A percentile compares a stretch with the other conserved stretches of the same genome.
These are phyloP conservation scores for Lactarius quietus DNA, from an alignment of 768 basidiomycete species.

Conservation along the genomic window DNA sequence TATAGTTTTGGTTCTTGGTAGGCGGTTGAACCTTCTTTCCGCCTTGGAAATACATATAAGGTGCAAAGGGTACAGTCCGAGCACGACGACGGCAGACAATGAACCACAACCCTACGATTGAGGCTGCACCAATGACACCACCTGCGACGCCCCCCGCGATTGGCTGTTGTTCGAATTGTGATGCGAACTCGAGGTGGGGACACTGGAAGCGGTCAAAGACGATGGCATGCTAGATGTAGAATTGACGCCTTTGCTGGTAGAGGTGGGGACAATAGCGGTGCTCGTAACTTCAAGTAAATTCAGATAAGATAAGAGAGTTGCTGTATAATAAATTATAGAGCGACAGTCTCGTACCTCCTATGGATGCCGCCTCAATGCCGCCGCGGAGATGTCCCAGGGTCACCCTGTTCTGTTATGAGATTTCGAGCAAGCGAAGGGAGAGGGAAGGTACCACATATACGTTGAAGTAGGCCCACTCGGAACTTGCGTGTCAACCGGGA, in stretches of 20 bases:
- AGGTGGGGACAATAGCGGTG: not conserved
- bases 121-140: conserved; percentile 45
- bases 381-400: no score
- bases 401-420: not conserved
- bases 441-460: conserved; percentile 33
- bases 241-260: no score
- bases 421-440: not conserved
- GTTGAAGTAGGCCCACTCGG: conserved; percentile 48
- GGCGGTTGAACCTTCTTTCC: conserved; percentile 1
- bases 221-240: no score
- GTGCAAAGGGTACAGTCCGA: conserved; percentile 25
- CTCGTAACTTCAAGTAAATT: conserved; percentile 10
- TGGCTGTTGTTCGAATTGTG: not conserved
- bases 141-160: conserved; percentile 61
- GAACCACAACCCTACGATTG: conserved; percentile 44
- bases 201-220: no score
- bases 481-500: conserved; percentile 42
- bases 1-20: conserved; percentile 15
- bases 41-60: conserved; percentile 2
- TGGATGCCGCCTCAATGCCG: not conserved
- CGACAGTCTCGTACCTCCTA: not conserved
- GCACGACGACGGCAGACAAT: conserved; percentile 32
- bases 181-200: no score
- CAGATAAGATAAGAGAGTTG: not conserved
- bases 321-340: no score